Conservation (phyloP, 2,329 filamentous ascomycete genomes). For the Neofusicoccum parvum region DNA sequence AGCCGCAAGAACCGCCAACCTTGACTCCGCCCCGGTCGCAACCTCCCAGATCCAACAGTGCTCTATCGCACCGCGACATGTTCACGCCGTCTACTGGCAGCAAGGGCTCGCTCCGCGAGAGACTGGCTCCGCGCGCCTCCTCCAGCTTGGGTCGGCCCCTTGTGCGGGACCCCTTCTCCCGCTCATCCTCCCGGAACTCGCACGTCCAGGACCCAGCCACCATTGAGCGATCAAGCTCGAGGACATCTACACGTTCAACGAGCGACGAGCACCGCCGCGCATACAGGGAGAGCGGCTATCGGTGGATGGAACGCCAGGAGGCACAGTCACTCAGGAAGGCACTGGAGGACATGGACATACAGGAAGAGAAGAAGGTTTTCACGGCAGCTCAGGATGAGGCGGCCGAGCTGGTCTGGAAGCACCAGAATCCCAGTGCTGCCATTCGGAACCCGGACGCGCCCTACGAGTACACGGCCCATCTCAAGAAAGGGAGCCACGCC, state of each 20-base stretch:
- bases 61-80: conserved; percentile 25
- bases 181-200: conserved; percentile 42
- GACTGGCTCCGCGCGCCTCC: conserved; percentile 24
- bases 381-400: conserved; percentile 74
- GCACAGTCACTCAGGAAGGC: conserved; percentile 69
- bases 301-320: conserved; percentile 83
- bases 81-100: conserved; percentile 34
- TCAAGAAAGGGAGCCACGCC: conserved; percentile 72
- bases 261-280: conserved; percentile 60
- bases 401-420: conserved; percentile 76
- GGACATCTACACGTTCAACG: conserved; percentile 33
- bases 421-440: conserved; percentile 69
- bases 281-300: conserved; percentile 72
- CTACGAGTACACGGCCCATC: conserved; percentile 64
- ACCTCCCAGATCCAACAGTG: conserved; percentile 10
- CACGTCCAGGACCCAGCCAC: conserved; percentile 37
- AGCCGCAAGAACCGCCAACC: conserved; percentile 27
- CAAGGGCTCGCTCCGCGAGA: conserved; percentile 38
- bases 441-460: conserved; percentile 56
- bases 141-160: conserved; percentile 27
- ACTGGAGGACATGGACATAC: conserved; percentile 72
- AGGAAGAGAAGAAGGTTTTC: conserved; percentile 66
- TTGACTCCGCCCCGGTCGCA: conserved; percentile 25
- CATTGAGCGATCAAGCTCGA: conserved; percentile 54
- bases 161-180: conserved; percentile 40